Evolutionary conservation across 2,329 filamentous ascomycete genomes (phyloP).

Genomic region (Aspergillus sclerotialis): DNA sequence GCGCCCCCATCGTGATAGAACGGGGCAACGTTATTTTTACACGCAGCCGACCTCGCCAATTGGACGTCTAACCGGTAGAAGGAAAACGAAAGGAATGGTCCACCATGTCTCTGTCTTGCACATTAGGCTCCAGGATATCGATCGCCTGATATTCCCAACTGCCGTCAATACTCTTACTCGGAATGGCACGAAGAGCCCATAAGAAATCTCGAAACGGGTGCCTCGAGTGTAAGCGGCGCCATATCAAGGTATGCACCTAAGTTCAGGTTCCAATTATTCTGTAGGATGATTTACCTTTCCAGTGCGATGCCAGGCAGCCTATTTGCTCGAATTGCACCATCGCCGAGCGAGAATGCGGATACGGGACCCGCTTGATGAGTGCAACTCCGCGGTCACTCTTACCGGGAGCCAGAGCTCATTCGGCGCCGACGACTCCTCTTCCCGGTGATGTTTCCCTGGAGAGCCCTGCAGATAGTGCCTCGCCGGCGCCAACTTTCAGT

Average conservation of each 20-base stretch:
- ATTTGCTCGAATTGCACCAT: constrained; percentile 25
- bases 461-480: too few species aligned
- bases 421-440: not conserved
- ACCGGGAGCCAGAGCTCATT: constrained; percentile 18
- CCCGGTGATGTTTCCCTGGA: too few species aligned
- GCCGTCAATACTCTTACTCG: too few species aligned
- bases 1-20: too few species aligned
- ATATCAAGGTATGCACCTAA: constrained; percentile 25
- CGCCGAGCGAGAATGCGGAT: constrained; percentile 14
- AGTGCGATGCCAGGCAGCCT: constrained; percentile 29
- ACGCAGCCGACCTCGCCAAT: too few species aligned
- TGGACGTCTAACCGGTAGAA: too few species aligned
- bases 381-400: not conserved
- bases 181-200: constrained; percentile 23
- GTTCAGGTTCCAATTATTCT: constrained; percentile 21
- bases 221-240: constrained; percentile 30
- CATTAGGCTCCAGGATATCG: too few species aligned
- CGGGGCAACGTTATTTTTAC: too few species aligned
- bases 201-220: constrained; percentile 34
- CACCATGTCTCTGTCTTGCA: too few species aligned
- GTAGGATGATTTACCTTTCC: constrained; percentile 5
- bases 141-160: not conserved
- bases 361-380: constrained; percentile 1
- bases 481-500: too few species aligned
- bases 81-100: too few species aligned